These are phyloP conservation scores for Stephania cephalantha DNA, from an alignment of 164 flowering plant genomes.

Conservation along the genomic window DNA sequence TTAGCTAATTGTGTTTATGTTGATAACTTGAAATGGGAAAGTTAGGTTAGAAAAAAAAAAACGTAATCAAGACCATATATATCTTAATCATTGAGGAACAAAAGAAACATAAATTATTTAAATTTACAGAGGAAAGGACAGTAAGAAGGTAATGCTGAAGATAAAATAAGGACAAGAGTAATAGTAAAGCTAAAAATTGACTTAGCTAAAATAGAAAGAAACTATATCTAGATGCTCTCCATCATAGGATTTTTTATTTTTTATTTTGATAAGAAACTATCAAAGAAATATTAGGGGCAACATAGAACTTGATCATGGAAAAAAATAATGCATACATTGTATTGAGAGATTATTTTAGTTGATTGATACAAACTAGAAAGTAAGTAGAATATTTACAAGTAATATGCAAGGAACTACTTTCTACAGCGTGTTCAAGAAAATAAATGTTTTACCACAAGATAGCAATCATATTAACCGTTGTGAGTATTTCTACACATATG, in stretches of 20 bases:
- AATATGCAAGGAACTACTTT: neutral
- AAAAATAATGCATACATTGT: neutral
- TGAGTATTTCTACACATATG: neutral
- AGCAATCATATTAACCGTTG: neutral
- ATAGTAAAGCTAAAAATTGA: neutral
- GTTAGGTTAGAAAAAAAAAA: neutral
- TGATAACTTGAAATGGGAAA: too few relatives aligned
- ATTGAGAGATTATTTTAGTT: neutral
- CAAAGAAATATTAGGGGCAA: neutral
- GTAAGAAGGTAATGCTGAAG: neutral
- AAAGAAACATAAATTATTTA: too few relatives aligned
- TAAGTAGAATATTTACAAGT: neutral
- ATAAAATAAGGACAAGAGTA: neutral
- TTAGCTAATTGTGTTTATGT: too few relatives aligned
- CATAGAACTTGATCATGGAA: neutral
- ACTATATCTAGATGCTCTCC: neutral
- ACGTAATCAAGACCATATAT: neutral
- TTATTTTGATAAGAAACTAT: too few relatives aligned
- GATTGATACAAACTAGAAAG: neutral
- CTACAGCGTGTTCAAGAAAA: neutral
- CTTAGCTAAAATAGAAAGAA: neutral
- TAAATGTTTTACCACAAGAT: neutral
- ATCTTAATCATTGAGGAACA: neutral
- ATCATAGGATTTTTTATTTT: neutral
- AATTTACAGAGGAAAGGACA: too few relatives aligned